Base-by-base conservation (phyloP, 768 basidiomycete species). In the Naganishia vishniacii region DNA sequence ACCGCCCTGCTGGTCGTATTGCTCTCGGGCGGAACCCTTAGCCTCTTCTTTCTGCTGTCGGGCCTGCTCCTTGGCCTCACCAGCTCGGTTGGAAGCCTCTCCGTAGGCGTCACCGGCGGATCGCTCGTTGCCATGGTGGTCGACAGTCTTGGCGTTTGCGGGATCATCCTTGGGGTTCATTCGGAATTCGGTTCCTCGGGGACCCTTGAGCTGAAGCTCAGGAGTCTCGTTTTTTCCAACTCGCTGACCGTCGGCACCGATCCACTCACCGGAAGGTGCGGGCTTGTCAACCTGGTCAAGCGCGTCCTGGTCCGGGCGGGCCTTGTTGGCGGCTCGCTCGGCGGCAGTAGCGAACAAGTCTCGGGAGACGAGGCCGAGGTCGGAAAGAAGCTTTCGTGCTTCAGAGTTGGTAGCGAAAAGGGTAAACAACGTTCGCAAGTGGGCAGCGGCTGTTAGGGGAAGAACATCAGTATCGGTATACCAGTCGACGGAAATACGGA, bases 381-480 rank as follows among this genome's bases (percentile, higher is more conserved):
- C 80, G 48, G 71, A 73, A 59, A 93, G 78, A 29, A 95, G 85
- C 75, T 95, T 94, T 71, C 91, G 87, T 31, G 88, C 87, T 79
- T 94, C 80, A 0, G 88, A 87, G 79, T 99, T 99, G 73, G 93
- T 94, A 67, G 91, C 81, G 71, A 97, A 81, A 71, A 97, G 86
- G 45, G 84, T 83, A 65, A 89, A 81, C 48, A 99, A 83, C 0
- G 91, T 92, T 68, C 92, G 89, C 16, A 97, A 83, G 77, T 97
- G 90, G 61, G 82, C 82, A 48, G 88, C 84, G 23, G 91, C 91
- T 56, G 15, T 37, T 88, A 7, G 7, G 12, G n/a, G 48, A 9
- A 65, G n/a, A 1, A 37, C 8, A 25, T 28, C 16, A 32, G 12
- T 12, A 37, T 12, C 16, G 0, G 1, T 1, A 40, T 23, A 6